Percentiles rank a stretch among this genome's conserved stretches.
Conservation (phyloP, 768 basidiomycete genomes). For the Cubamyces sp. region DNA sequence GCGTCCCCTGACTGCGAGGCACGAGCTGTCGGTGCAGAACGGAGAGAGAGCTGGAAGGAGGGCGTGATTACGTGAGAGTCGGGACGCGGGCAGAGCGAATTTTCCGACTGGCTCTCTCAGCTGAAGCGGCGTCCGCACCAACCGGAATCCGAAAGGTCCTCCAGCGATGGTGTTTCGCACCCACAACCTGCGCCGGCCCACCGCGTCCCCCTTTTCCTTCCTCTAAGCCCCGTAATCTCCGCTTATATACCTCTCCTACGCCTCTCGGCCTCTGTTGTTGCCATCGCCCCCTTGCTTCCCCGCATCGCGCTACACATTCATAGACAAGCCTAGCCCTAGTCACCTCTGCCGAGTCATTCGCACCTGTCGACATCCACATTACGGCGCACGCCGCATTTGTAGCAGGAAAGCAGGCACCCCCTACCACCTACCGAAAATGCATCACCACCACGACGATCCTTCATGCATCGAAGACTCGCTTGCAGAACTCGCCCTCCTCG, state of each 20-base stretch:
- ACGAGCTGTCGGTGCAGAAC: not conserved
- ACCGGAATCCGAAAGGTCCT: not conserved
- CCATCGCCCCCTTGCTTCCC: not conserved
- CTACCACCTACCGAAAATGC: conserved; percentile 27
- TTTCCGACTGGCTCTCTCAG: conserved; percentile 7
- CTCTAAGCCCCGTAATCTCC: not conserved
- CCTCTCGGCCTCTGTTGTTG: not conserved
- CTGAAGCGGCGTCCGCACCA: not conserved
- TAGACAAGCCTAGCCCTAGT: not conserved
- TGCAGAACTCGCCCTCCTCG: conserved; percentile 66
- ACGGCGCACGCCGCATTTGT: not conserved
- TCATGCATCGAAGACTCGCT: conserved; percentile 33
- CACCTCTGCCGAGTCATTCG: not conserved
- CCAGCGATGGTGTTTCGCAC: not conserved
- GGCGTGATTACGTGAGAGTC: conserved; percentile 27
- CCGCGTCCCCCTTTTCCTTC: not conserved
- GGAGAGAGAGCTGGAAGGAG: not conserved
- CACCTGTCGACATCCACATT: not conserved
- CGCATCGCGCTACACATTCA: not conserved
- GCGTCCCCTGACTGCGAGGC: not conserved
- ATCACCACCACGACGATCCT: conserved; percentile 32
- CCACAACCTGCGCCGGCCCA: not conserved
- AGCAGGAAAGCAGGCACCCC: not conserved
- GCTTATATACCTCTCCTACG: conserved; percentile 5
- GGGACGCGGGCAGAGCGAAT: conserved; percentile 2